Conservation (phyloP, 257 asterid species). For the Solanum sitiens region DNA sequence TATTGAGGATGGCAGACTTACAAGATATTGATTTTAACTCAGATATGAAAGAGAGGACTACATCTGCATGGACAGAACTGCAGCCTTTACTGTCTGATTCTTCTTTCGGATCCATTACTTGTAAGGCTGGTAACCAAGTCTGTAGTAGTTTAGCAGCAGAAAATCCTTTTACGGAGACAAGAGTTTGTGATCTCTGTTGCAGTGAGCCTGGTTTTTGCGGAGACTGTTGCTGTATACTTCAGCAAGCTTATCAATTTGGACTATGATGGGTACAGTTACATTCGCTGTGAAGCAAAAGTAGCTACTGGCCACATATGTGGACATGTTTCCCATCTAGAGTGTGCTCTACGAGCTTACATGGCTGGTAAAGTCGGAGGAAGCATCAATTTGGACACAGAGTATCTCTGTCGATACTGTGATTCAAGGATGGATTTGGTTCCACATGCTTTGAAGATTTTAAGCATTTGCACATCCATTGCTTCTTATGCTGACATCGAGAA, state of each 20-base stretch:
- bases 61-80: background rate
- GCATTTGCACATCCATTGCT: constrained; percentile 29
- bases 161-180: constrained; percentile 20
- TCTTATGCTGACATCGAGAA: constrained; percentile 5
- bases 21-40: background rate
- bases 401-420: constrained; percentile 81
- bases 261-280: constrained; percentile 24
- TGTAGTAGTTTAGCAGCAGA: constrained; percentile 44
- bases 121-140: constrained; percentile 48
- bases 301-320: constrained; percentile 45
- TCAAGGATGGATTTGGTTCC: constrained; percentile 53
- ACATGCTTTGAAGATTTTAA: constrained; percentile 36
- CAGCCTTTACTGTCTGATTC: background rate
- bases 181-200: constrained; percentile 69
- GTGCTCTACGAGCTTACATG: constrained; percentile 67
- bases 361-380: constrained; percentile 78
- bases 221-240: constrained; percentile 79
- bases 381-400: constrained; percentile 70
- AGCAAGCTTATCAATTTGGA: constrained; percentile 25
- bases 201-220: constrained; percentile 58
- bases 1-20: too few species aligned
- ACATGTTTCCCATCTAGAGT: constrained; percentile 65
- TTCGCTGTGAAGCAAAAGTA: constrained; percentile 48
- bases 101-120: constrained; percentile 5
- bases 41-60: constrained; percentile 2